Conservation (phyloP, 495 filamentous ascomycete genomes). For the Podospora bellae-mahoneyi region DNA sequence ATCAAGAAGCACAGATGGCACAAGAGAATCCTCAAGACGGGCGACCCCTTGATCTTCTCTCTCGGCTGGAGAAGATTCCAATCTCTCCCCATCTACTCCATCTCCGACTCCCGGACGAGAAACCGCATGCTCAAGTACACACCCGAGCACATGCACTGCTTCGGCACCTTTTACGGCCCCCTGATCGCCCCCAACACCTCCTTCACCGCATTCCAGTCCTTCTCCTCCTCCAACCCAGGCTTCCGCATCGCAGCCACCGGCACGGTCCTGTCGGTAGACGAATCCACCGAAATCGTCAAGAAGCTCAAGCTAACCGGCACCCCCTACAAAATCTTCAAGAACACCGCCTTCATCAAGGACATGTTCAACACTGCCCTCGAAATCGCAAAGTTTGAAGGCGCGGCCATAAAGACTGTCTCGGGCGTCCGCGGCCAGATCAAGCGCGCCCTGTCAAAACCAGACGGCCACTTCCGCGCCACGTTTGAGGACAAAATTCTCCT, state of each 20-base stretch:
- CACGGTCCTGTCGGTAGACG: conserved; percentile 87
- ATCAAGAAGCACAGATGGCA: conserved; percentile 98
- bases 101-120: conserved; percentile 84
- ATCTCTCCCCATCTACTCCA: conserved; percentile 86
- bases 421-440: conserved; percentile 97
- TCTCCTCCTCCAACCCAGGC: conserved; percentile 81
- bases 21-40: conserved; percentile 97
- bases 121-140: conserved; percentile 96
- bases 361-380: conserved; percentile 94
- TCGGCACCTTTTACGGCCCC: conserved; percentile 90
- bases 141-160: conserved; percentile 91
- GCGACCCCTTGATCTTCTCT: conserved; percentile 94
- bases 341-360: conserved; percentile 97
- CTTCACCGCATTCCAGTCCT: conserved; percentile 89
- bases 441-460: conserved; percentile 81
- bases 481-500: conserved; percentile 98
- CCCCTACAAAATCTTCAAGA: conserved; percentile 98
- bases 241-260: conserved; percentile 95
- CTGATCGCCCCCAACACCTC: conserved; percentile 92
- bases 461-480: conserved; percentile 91
- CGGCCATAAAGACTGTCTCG: conserved; percentile 90
- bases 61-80: conserved; percentile 98
- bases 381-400: conserved; percentile 97
- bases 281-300: conserved; percentile 94
- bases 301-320: conserved; percentile 78